These are phyloP conservation scores for Crithidia sp. DNA, from an alignment of 208 protist species.

Conservation along the genomic window DNA sequence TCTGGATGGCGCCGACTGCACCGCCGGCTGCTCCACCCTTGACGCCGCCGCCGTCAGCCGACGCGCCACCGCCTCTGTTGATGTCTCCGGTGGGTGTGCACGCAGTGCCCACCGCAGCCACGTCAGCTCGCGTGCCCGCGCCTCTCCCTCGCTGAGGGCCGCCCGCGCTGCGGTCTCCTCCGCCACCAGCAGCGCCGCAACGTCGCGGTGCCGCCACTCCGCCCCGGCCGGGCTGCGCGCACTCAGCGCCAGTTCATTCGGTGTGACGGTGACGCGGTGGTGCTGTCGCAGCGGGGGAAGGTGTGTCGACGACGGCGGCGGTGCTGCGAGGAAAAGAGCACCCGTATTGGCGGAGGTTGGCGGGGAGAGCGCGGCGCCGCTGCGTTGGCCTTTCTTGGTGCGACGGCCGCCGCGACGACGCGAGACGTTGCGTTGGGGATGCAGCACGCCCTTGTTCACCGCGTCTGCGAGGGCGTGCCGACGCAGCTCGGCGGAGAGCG, in stretches of 20 bases:
- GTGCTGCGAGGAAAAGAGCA: background rate
- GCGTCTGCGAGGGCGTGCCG: conserved; percentile 13
- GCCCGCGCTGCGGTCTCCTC: conserved; percentile 12
- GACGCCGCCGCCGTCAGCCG: background rate
- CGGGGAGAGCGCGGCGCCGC: background rate
- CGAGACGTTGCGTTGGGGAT: background rate
- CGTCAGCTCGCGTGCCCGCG: conserved; percentile 10
- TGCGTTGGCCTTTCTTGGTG: background rate
- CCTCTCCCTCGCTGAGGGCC: conserved; percentile 1
- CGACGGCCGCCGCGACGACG: background rate
- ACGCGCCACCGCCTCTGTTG: background rate
- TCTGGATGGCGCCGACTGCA: background rate
- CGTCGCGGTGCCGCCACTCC: background rate
- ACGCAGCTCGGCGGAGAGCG: conserved; percentile 10
- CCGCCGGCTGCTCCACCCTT: background rate
- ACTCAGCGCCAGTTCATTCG: no score
- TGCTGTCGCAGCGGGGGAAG: no score
- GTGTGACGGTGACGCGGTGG: no score
- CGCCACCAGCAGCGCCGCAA: background rate
- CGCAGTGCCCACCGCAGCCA: conserved; percentile 24
- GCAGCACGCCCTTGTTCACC: conserved; percentile 11
- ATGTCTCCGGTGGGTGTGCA: conserved; percentile 6
- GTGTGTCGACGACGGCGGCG: no score
- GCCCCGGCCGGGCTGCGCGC: no score
- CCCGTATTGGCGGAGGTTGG: background rate